A percentile compares a stretch with the other conserved stretches of the same genome.
phyloP scores from a whole-genome alignment of 208 protist genomes.

The Angomonas deanei region DNA sequence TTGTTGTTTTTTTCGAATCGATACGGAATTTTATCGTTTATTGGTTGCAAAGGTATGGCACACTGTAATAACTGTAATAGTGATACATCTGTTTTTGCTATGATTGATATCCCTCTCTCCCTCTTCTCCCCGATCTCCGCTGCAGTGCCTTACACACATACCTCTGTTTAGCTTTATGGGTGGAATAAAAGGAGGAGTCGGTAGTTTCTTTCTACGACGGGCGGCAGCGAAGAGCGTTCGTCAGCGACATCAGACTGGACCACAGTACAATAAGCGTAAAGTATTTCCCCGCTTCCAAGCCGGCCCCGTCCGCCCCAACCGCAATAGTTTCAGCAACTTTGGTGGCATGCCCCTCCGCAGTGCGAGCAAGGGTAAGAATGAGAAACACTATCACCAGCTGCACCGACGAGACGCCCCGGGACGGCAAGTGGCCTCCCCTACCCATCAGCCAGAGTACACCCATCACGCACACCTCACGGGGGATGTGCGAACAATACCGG shows the following conservation, averaged over 20 bases:
- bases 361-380: neutral
- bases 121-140: neutral
- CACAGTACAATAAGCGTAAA: conserved; percentile 6
- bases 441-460: neutral
- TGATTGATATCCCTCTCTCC: neutral
- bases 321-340: neutral
- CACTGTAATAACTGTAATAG: neutral
- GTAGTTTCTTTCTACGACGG: neutral
- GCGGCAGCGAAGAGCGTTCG: neutral
- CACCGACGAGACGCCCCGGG: neutral
- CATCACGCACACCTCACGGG: neutral
- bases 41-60: too few species aligned
- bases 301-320: neutral
- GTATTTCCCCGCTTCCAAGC: neutral
- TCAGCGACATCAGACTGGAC: neutral
- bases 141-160: too few species aligned
- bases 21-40: too few species aligned
- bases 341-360: neutral
- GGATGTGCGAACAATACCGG: neutral
- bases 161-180: too few species aligned
- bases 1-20: conserved; percentile 11
- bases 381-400: neutral
- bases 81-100: neutral
- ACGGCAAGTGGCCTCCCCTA: neutral
- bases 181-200: neutral